Conservation (phyloP, 495 filamentous ascomycete species). For the Tuber magnatum region DNA sequence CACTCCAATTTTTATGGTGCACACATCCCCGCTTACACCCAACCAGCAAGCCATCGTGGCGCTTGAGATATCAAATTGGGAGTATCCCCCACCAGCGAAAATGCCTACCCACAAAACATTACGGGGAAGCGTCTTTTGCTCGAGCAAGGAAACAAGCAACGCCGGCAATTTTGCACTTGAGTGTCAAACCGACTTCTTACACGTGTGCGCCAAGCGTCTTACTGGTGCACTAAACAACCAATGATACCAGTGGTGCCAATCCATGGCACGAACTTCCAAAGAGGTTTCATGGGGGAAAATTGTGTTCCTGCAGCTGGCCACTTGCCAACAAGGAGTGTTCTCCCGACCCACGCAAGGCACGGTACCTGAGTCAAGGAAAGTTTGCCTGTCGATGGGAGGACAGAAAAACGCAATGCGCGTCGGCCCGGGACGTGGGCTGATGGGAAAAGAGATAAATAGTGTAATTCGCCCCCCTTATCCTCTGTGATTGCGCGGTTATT, state of each 20-base stretch:
- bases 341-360: not conserved
- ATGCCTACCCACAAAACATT: not conserved
- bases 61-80: not conserved
- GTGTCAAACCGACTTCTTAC: not conserved
- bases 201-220: not conserved
- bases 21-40: too few species aligned
- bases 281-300: not conserved
- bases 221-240: not conserved
- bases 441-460: not conserved
- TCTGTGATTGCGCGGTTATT: not conserved
- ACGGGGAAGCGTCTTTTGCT: not conserved
- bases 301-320: not conserved
- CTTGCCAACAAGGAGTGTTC: not conserved
- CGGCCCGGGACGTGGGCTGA: not conserved
- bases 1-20: too few species aligned
- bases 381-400: not conserved
- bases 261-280: not conserved
- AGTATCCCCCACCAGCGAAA: not conserved
- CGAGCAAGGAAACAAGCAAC: not conserved
- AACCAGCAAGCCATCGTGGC: too few species aligned
- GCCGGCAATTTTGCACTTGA: not conserved
- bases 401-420: not conserved
- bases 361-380: not conserved
- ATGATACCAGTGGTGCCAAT: not conserved
- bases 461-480: not conserved